These are phyloP conservation scores for Raphanus sativus DNA, from an alignment of 345 rosid genomes.

Conservation along the genomic window DNA sequence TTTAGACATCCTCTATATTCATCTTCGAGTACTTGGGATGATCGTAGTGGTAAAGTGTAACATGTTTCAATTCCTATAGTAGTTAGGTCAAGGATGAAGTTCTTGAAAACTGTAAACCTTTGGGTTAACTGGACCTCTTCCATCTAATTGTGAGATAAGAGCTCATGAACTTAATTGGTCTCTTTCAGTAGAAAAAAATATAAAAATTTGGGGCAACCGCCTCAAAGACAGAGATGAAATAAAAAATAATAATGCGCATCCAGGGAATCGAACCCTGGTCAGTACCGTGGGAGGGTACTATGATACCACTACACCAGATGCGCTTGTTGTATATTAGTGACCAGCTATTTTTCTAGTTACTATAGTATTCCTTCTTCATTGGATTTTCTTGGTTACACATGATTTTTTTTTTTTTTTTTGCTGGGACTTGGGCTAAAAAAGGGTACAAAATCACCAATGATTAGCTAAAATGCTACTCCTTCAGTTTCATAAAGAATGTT, in stretches of 20 bases:
- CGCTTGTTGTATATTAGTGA: background rate
- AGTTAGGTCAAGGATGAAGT: background rate
- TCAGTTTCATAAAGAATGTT: too few relatives aligned
- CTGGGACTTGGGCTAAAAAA: too few relatives aligned
- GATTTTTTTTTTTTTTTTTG: too few relatives aligned
- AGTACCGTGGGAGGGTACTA: conserved; percentile 87
- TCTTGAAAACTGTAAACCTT: background rate
- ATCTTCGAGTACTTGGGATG: background rate
- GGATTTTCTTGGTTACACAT: too few relatives aligned
- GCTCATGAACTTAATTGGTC: background rate
- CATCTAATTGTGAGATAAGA: background rate
- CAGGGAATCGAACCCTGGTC: conserved; percentile 5
- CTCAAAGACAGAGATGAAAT: too few relatives aligned
- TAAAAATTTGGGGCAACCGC: background rate
- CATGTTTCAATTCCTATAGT: background rate
- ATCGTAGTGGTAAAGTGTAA: background rate
- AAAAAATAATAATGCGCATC: background rate
- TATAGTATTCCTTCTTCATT: too few relatives aligned
- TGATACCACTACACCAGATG: conserved; percentile 72
- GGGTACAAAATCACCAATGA: too few relatives aligned
- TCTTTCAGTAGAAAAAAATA: background rate
- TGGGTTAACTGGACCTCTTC: background rate
- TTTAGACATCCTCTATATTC: background rate
- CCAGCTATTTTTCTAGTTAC: too few relatives aligned
- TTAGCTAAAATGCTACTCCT: too few relatives aligned